Evolutionary conservation across 768 basidiomycete genomes (phyloP), one percentile per base, ranked within the genome.

Genomic region (Serendipita sp.): DNA sequence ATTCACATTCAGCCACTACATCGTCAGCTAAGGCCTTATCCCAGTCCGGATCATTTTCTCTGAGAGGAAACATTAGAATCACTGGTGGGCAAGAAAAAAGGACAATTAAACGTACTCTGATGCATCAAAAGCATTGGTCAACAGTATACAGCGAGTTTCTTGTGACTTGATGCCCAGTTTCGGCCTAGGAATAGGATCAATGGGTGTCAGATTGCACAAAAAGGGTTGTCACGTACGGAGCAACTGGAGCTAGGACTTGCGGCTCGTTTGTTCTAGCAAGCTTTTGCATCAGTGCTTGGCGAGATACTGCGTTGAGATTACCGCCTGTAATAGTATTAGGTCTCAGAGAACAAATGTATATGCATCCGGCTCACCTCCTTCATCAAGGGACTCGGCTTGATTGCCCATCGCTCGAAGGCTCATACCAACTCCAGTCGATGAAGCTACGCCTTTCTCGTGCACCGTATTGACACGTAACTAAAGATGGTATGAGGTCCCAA

Each of bases 261-360:
- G 66, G 46, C 10, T 48, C 48, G n/a, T 75, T 75, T 76, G 84
- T 89, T 79, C 96, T 91, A 74, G 96, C 93, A 82, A 99, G 90
- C 85, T 98, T 99, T 78, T 94, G 91, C 96, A 99, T 99, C 79
- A 99, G 91, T 75, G 92, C 91, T 80, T 96, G 93, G 77, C 96
- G 90, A 73, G 92, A 91, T 72, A 89, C 90, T 80, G 90, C 90
- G 79, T 96, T 96, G 80, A 96, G 83, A 82, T 91, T 91, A 89
- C 89, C 90, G 75, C 88, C 91, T 94, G 71, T 1, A 66, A 18
- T 40, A 48, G 40, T 44, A 62, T 40, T 29, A n/a, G 65, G 63
- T 71, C 18, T 62, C 46, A 23, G 37, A 15, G 33, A 62, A 63
- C 27, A 27, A 31, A 13, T n/a, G 29, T 64, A 13, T 37, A 1